Evolutionary conservation across 2,329 filamentous ascomycete genomes (phyloP), one percentile per base, ranked within the genome.

Genomic region (Pseudocercospora eumusae): DNA sequence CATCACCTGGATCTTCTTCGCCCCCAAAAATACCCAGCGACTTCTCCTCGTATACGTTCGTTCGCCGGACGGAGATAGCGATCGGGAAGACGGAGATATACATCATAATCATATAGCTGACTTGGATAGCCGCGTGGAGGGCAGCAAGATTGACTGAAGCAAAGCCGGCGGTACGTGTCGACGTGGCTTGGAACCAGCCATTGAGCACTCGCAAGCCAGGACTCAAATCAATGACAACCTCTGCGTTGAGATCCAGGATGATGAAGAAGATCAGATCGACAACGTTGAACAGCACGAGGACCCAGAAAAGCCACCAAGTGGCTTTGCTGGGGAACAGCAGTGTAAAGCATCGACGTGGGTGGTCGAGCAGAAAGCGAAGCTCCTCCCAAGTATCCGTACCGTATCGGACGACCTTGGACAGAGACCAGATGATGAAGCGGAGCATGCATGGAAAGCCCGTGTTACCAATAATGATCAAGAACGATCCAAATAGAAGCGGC

Each of bases 81-180:
- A 98, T 96, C 4, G 93, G 93, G 70, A 96, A 96, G 63, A 97
- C 91, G 61, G 93, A 96, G 65, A 98, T 96, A 77, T 98, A 98
- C 95, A 98, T 98, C 95, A 98, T 98, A 76, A 98, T 88, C 77
- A 98, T 81, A 78, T 97, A 98, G 23, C 92, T 91, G 13, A 96
- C 92, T 71, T 96, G 93, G 61, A 97, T 91, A 2, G 90, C 95
- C 0, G 95, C 93, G 68, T 98, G 93, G 1, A 99, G 81, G 0
- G 84, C 79, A 1, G 89, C 81, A 42, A 98, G 79, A 73, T 89
- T 92, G 69, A 98, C 85, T 28, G 90, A 90, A 0, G 90, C 83
- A 72, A 97, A 96, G 0, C 95, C 93, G 3, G 95, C 93, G 0
- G 95, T 98, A 73, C 95, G 83, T 0, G 93, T 98, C 4, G 91